These are phyloP conservation scores for Gossypium laxum DNA, from an alignment of 441 rosid species.

Conservation along the genomic window DNA sequence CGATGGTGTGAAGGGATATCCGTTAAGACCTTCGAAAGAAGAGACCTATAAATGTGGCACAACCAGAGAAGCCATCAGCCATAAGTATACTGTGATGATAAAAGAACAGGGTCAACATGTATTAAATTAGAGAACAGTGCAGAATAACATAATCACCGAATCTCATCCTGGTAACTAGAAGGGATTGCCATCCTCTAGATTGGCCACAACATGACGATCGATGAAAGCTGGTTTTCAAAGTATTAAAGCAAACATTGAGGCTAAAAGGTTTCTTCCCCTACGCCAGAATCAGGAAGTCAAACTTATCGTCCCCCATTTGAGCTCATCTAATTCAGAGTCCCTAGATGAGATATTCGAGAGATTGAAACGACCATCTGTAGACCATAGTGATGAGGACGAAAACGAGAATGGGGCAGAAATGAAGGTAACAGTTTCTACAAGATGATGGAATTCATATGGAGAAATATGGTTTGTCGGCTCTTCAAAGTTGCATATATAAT, in stretches of 20 bases:
- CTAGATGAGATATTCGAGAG: conserved; percentile 81
- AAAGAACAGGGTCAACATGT: conserved; percentile 57
- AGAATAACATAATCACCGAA: conserved; percentile 48
- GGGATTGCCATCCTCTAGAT: conserved; percentile 44
- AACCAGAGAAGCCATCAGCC: conserved; percentile 67
- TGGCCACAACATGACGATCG: conserved; percentile 64
- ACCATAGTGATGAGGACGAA: conserved; percentile 39
- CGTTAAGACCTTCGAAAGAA: conserved; percentile 36
- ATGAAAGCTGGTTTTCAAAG: conserved; percentile 79
- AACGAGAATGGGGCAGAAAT: conserved; percentile 23
- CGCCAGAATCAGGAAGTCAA: conserved; percentile 45
- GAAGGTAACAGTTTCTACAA: conserved; percentile 16
- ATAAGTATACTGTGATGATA: conserved; percentile 64
- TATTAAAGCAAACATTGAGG: conserved; percentile 68
- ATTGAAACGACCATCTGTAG: conserved; percentile 59
- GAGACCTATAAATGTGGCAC: conserved; percentile 42
- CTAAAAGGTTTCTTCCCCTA: conserved; percentile 55
- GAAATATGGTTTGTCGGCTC: background rate
- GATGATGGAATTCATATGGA: conserved; percentile 15
- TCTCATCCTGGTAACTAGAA: conserved; percentile 26
- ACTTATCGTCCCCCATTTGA: conserved; percentile 26
- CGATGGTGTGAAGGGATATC: conserved; percentile 32
- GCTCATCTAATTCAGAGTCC: conserved; percentile 45
- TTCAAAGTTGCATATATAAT: background rate
- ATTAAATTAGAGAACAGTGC: conserved; percentile 36